Evolutionary conservation across 495 filamentous ascomycete species (phyloP), one percentile per base, ranked within the genome.

Genomic region (Umbilicaria muhlenbergii): DNA sequence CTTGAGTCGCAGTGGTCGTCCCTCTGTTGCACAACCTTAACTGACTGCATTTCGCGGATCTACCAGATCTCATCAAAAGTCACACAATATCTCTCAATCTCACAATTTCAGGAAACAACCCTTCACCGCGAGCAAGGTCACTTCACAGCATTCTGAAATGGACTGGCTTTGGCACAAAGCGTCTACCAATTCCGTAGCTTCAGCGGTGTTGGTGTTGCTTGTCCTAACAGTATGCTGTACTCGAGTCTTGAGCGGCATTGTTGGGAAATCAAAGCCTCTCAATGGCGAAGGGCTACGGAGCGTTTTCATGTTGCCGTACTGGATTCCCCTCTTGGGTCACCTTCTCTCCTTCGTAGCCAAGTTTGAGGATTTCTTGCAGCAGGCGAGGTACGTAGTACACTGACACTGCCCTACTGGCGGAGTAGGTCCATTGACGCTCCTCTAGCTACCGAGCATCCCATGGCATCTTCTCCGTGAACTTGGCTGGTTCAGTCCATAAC

Each of bases 321-420:
- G 73, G 72, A 42, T 78, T 7, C 75, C 75, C 11, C 61, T 66
- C 46, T 32, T 78, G 2, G 71, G 75, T 34, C 75, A 80, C 61
- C 57, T 66, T 11, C 43, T 66, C 18, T 57, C 63, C 15, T 62
- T 75, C 51, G 46, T 66, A 13, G 63, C 66, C 52, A 52, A 68
- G 41, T 59, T 65, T 53, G 58, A 66, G 14, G 46, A 50, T 7
- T 68, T 72, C 38, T 45, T 72, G 11, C 49, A 52, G 28, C 50
- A 59, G 42, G 47, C 62, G 5, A 59, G 61, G 69, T 76, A 52
- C 28, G 61, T 61, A 16, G 34, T 41, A 31, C 36, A 55, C 31
- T 28, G 5, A 28, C 4, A 40, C 39, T 15, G 16, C 33, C 18
- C 32, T 41, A n/a, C 36, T 48, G 2, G 15, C 46, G 43, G 46